Conservation (phyloP, 192 early-diverging fungal species). For the Diversispora eburnea region DNA sequence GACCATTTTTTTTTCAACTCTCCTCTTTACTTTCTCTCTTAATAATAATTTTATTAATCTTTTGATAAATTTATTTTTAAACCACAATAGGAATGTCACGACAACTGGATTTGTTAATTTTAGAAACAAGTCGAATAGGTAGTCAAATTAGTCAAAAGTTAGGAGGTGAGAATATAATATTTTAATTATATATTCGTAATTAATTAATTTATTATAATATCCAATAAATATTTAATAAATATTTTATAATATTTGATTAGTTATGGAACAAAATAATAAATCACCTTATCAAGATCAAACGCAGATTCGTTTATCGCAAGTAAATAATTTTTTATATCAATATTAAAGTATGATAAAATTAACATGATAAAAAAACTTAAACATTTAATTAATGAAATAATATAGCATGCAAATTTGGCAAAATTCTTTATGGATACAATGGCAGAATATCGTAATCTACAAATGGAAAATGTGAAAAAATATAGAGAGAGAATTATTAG, state of each 20-base stretch:
- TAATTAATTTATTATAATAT: neutral
- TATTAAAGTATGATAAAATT: neutral
- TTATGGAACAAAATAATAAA: slow-evolving; percentile 19
- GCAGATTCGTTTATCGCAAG: neutral
- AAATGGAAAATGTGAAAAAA: slow-evolving; percentile 7
- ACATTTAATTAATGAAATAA: neutral
- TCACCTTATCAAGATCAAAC: slow-evolving; percentile 11
- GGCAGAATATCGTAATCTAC: slow-evolving; percentile 4
- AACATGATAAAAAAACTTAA: neutral
- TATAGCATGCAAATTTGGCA: slow-evolving; percentile 3
- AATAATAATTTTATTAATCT: neutral
- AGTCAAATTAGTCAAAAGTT: slow-evolving; percentile 6
- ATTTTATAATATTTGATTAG: neutral
- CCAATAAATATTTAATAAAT: neutral
- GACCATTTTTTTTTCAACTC: no score
- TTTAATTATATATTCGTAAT: neutral
- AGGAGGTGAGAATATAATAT: neutral
- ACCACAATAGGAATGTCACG: slow-evolving; percentile 20
- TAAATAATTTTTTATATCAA: neutral
- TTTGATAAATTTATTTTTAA: neutral
- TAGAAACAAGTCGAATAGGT: slow-evolving; percentile 8
- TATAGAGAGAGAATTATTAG: slow-evolving; percentile 5
- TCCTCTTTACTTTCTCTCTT: neutral
- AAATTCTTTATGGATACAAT: slow-evolving; percentile 20
- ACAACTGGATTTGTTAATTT: slow-evolving; percentile 19